Conservation (phyloP, 2,329 filamentous ascomycete genomes). For the Cercospora zeae-maydis region DNA sequence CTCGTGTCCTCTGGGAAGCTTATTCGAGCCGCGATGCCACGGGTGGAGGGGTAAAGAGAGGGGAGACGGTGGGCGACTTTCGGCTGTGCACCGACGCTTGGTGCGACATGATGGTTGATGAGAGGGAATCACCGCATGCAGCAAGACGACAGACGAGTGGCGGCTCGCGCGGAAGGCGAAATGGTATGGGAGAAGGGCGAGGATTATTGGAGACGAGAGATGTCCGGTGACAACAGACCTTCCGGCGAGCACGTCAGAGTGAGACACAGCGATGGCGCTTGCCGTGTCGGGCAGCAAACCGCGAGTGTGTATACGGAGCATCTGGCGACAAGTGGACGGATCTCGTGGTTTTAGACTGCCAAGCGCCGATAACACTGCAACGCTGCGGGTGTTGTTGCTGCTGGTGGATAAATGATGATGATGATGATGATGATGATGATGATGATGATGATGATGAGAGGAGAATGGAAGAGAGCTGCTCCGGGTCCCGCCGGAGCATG, state of each 20-base stretch:
- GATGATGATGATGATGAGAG: too few relatives aligned
- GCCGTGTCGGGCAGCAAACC: not conserved
- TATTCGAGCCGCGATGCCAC: not conserved
- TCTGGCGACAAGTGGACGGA: not conserved
- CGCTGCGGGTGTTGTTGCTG: too few relatives aligned
- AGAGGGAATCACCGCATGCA: not conserved
- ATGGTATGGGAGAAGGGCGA: not conserved
- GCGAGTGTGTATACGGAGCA: not conserved
- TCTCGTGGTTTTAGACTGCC: too few relatives aligned
- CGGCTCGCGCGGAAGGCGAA: not conserved
- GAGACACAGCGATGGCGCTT: not conserved
- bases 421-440: too few relatives aligned
- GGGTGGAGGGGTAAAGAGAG: slow-evolving; percentile 3
- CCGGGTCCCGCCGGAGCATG: not conserved
- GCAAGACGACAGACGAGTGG: not conserved
- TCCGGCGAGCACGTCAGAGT: not conserved
- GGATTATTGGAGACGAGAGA: not conserved
- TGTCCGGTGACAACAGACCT: not conserved
- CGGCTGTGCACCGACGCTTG: not conserved
- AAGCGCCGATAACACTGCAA: too few relatives aligned
- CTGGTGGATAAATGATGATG: too few relatives aligned
- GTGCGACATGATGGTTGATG: not conserved
- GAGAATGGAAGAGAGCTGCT: too few relatives aligned
- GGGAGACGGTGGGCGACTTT: not conserved
- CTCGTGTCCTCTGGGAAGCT: not conserved